Percentiles rank a stretch among this genome's conserved stretches.
phyloP scores from a whole-genome alignment of 2,329 filamentous ascomycete species.

The Phialemoniopsis sp. region DNA sequence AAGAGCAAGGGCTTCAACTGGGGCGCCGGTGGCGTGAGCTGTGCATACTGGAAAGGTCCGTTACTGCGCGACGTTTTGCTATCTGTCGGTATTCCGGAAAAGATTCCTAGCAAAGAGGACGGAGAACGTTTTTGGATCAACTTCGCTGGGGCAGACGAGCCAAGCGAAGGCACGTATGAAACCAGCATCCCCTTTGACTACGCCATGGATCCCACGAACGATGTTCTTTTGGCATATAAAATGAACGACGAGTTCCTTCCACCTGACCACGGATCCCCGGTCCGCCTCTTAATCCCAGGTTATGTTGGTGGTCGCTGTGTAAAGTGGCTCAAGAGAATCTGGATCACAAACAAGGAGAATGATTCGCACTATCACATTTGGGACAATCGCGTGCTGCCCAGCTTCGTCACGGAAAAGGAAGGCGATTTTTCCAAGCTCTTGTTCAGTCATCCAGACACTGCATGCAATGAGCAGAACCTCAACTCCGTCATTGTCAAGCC shows the following conservation, averaged over 20 bases:
- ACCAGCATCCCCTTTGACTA: constrained; percentile 44
- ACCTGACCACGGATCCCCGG: constrained; percentile 39
- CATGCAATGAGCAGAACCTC: constrained; percentile 42
- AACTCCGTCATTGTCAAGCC: constrained; percentile 43
- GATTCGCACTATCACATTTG: constrained; percentile 43
- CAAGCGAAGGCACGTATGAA: constrained; percentile 40
- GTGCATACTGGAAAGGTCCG: constrained; percentile 46
- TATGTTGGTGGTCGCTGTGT: constrained; percentile 37
- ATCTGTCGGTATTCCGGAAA: constrained; percentile 28
- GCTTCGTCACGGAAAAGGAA: constrained; percentile 42
- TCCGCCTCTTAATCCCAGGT: constrained; percentile 34
- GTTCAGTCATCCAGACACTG: constrained; percentile 42
- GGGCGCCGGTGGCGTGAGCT: constrained; percentile 38
- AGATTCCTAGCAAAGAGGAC: constrained; percentile 2
- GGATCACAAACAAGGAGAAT: constrained; percentile 35
- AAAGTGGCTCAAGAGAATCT: constrained; percentile 40
- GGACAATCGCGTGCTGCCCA: constrained; percentile 47
- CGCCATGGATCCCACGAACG: constrained; percentile 39
- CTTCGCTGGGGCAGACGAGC: constrained; percentile 43
- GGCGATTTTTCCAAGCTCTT: constrained; percentile 39
- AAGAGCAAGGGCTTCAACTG: constrained; percentile 44
- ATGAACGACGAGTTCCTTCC: constrained; percentile 40
- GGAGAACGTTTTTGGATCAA: constrained; percentile 34
- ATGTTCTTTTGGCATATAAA: constrained; percentile 41
- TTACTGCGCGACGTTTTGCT: constrained; percentile 38